Base-by-base conservation (phyloP, 176 grass and related monocot species). In the Bromus sterilis region DNA sequence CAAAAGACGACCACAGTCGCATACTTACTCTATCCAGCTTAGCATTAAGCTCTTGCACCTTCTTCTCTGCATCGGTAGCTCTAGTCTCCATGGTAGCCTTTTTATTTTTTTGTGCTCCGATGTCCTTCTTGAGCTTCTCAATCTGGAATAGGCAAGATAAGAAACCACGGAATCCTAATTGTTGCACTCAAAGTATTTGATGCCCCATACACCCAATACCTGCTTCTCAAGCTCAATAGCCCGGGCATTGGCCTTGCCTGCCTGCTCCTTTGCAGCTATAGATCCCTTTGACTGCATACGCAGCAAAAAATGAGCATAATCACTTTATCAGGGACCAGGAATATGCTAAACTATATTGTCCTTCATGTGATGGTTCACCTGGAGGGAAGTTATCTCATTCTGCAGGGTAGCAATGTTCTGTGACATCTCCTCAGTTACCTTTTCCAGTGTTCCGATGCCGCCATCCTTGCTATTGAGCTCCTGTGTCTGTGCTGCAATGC, bases 381-480 rank as follows among this genome's bases (percentile, higher is more conserved):
- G 77, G 61, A 91, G 63, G 7, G 73, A 91, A 85, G 78, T 75
- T 80, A 88, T 93, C 64, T 99, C 82, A 44, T 69, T 79, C 82
- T 93, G 87, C 61, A 93, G 83, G 71, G 77, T 75, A 77, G 68
- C 10, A 79, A 99, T 87, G 46, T 83, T 73, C 21, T 80, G 73
- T 24, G 85, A 83, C 56, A 93, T 93, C 28, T 95, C 80, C 48
- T 77, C 62, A 42, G 81, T 74, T 37, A 82, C 75, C 40, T 78
- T 78, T 77, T 91, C 69, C 73, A 93, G 60, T 8, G 87, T 82
- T 26, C 76, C 78, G 40, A 91, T 78, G 25, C 71, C 78, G 4
- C 88, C 85, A 85, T 93, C 83, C 84, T 99, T 99, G 68, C 71
- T 82, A 76, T 88, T 90, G 43, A 93, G 83, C 65, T 91, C 89